Evolutionary conservation across 371 early-diverging fungal species (phyloP).

Genomic region (Capniomyces stellatus): DNA sequence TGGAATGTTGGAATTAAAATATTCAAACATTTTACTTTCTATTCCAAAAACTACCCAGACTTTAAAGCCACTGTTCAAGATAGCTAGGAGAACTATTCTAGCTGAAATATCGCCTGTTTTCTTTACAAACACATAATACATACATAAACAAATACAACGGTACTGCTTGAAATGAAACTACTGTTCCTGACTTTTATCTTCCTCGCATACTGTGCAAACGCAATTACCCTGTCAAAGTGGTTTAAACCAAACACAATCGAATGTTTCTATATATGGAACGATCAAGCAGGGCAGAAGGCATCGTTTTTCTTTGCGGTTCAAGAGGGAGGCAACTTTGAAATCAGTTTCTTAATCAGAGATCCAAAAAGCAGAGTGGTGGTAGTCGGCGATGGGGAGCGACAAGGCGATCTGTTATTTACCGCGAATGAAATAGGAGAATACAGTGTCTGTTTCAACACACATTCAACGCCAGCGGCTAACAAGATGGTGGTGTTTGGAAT

Average conservation of each 20-base stretch:
- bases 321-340: conserved; percentile 79
- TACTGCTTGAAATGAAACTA: neutral
- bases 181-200: conserved; percentile 8
- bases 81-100: too few relatives aligned
- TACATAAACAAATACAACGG: too few relatives aligned
- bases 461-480: conserved; percentile 69
- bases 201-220: conserved; percentile 15
- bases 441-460: conserved; percentile 81
- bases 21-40: too few relatives aligned
- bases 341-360: conserved; percentile 62
- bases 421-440: conserved; percentile 68
- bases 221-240: conserved; percentile 59
- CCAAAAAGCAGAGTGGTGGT: conserved; percentile 42
- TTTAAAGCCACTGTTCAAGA: too few relatives aligned
- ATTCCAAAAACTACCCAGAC: too few relatives aligned
- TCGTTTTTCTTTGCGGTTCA: conserved; percentile 94
- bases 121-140: too few relatives aligned
- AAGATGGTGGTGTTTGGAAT: conserved; percentile 86
- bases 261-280: conserved; percentile 56
- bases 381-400: conserved; percentile 59
- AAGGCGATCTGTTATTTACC: conserved; percentile 79
- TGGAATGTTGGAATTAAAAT: too few relatives aligned
- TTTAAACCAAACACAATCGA: conserved; percentile 72
- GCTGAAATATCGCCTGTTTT: too few relatives aligned
- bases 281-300: conserved; percentile 59